These are phyloP conservation scores for Aspergillus luchuensis DNA, from an alignment of 2,329 filamentous ascomycete genomes.

Conservation along the genomic window DNA sequence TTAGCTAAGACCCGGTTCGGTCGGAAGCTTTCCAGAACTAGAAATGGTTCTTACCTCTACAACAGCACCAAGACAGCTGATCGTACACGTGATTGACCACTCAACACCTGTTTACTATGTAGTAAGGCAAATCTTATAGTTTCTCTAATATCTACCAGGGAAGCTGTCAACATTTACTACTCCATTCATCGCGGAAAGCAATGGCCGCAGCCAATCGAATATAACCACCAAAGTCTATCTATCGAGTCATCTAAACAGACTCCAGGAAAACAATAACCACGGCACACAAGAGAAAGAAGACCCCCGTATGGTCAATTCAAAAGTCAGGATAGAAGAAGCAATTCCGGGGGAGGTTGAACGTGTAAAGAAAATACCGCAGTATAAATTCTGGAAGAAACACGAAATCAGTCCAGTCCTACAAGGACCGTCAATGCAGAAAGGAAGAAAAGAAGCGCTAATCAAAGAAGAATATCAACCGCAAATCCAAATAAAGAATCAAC, in stretches of 20 bases:
- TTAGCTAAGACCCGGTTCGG: slow-evolving; percentile 10
- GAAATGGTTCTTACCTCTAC: not conserved
- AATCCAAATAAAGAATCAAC: not conserved
- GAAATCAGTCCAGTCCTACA: slow-evolving; percentile 5
- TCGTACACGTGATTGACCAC: not conserved
- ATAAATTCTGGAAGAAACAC: slow-evolving; percentile 10
- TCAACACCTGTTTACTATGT: not conserved
- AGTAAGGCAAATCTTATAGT: not conserved
- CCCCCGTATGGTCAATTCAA: not conserved
- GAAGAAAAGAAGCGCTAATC: not conserved
- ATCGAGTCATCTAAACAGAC: not conserved
- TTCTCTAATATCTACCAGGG: too few species aligned
- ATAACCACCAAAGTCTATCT: not conserved
- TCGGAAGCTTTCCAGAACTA: not conserved
- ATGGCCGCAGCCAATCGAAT: not conserved
- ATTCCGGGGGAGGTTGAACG: not conserved
- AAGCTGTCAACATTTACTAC: too few species aligned
- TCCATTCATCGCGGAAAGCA: not conserved
- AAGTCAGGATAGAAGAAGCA: not conserved
- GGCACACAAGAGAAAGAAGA: not conserved
- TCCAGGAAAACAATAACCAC: not conserved
- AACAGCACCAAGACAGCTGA: not conserved
- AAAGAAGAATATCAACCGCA: not conserved
- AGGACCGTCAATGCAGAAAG: not conserved
- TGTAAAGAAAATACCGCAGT: slow-evolving; percentile 1